phyloP scores from a whole-genome alignment of 257 asterid genomes.

The Scutellaria minor region DNA sequence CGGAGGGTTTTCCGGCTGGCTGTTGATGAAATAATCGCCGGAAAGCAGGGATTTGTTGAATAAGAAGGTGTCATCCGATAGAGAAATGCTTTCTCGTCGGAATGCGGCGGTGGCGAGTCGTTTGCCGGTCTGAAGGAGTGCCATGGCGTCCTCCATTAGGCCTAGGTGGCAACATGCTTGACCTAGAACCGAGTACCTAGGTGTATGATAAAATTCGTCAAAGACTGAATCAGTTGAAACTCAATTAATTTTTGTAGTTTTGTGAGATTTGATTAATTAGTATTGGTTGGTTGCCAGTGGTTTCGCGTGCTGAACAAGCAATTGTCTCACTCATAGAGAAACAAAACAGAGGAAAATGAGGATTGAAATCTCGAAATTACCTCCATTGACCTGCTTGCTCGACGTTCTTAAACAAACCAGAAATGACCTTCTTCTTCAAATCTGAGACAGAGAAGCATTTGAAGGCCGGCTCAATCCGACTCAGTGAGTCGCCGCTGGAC shows the following conservation, averaged over 20 bases:
- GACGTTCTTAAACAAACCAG: constrained; percentile 62
- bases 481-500: constrained; percentile 38
- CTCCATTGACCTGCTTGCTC: constrained; percentile 88
- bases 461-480: constrained; percentile 49
- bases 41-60: constrained; percentile 51
- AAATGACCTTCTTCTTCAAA: constrained; percentile 78
- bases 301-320: constrained; percentile 53
- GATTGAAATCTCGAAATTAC: constrained; percentile 38
- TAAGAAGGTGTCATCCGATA: constrained; percentile 78
- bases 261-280: constrained; percentile 36
- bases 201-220: constrained; percentile 29
- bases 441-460: constrained; percentile 79
- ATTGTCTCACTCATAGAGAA: constrained; percentile 2
- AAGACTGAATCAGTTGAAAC: neutral
- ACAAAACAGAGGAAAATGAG: constrained; percentile 5
- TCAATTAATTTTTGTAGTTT: constrained; percentile 1
- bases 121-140: constrained; percentile 81
- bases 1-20: constrained; percentile 46
- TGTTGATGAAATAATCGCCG: constrained; percentile 36
- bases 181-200: constrained; percentile 71
- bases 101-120: constrained; percentile 78
- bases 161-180: constrained; percentile 95
- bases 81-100: constrained; percentile 74
- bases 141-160: constrained; percentile 92
- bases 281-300: constrained; percentile 20